A percentile compares a stretch with the other conserved stretches of the same genome.
These are phyloP conservation scores for Poronia punctata DNA, from an alignment of 495 filamentous ascomycete species.

Conservation along the genomic window DNA sequence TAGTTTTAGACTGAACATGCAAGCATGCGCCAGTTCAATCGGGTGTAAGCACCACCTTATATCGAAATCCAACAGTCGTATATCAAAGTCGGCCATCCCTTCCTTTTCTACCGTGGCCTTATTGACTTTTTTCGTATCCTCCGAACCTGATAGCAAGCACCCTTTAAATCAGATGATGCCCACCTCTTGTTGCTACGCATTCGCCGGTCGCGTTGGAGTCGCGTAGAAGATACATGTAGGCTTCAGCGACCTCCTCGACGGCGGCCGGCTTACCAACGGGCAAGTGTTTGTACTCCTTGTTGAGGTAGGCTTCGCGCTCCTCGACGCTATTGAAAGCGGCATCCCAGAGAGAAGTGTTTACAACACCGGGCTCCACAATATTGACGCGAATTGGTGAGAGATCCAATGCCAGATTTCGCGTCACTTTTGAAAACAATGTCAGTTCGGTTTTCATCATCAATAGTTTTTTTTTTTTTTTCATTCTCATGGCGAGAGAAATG, in stretches of 20 bases:
- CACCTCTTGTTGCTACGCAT: slow-evolving; percentile 17
- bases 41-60: no score
- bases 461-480: no score
- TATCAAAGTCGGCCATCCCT: no score
- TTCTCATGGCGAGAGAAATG: not conserved
- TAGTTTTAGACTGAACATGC: no score
- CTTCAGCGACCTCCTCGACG: slow-evolving; percentile 55
- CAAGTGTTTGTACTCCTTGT: slow-evolving; percentile 9
- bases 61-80: no score
- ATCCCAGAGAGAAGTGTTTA: slow-evolving; percentile 47
- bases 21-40: no score
- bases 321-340: slow-evolving; percentile 14
- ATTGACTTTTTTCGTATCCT: no score
- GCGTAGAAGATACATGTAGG: slow-evolving; percentile 58
- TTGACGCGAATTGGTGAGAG: slow-evolving; percentile 56
- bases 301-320: slow-evolving; percentile 25
- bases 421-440: no score
- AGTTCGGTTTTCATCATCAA: no score
- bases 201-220: slow-evolving; percentile 34
- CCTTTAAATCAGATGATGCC: slow-evolving; percentile 16
- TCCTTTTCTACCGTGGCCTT: no score
- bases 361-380: slow-evolving; percentile 46
- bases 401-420: slow-evolving; percentile 49
- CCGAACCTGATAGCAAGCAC: no score
- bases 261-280: slow-evolving; percentile 41